Percentiles rank a stretch among this genome's conserved stretches.
phyloP scores from a whole-genome alignment of 441 rosid species.

The Gossypium gossypioides region DNA sequence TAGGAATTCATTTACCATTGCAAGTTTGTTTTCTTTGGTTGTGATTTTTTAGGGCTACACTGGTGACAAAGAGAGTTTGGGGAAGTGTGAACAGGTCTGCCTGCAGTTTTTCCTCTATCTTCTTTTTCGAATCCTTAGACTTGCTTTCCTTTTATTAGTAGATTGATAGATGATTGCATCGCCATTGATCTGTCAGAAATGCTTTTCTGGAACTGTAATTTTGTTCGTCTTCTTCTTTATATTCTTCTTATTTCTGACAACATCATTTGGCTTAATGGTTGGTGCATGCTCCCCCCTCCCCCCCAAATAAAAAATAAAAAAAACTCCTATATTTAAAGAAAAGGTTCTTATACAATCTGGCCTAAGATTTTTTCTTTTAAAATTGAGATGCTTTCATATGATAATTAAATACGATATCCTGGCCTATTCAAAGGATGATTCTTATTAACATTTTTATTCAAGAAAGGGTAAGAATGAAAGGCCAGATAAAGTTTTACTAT shows the following conservation, averaged over 20 bases:
- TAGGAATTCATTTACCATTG: constrained; percentile 7
- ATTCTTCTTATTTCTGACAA: background rate
- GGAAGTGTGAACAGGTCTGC: constrained; percentile 95
- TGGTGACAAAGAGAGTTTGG: constrained; percentile 70
- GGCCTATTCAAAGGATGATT: background rate
- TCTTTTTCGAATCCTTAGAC: constrained; percentile 4
- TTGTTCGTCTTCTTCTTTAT: constrained; percentile 2
- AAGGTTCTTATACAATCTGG: background rate
- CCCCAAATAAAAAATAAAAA: background rate
- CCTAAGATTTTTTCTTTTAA: background rate
- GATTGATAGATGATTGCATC: background rate
- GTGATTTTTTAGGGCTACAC: constrained; percentile 45
- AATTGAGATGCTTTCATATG: background rate
- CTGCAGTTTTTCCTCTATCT: constrained; percentile 18
- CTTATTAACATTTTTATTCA: background rate
- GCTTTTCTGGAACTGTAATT: constrained; percentile 4
- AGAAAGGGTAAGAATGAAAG: background rate
- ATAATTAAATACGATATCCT: background rate
- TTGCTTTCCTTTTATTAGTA: constrained; percentile 10
- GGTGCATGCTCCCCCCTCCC: background rate
- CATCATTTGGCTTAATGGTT: background rate
- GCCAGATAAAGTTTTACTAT: constrained; percentile 3
- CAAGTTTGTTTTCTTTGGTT: constrained; percentile 14
- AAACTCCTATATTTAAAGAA: background rate
- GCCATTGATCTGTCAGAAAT: background rate